Conservation (phyloP, 179 eudicot species). For the Corrigiola litoralis region DNA sequence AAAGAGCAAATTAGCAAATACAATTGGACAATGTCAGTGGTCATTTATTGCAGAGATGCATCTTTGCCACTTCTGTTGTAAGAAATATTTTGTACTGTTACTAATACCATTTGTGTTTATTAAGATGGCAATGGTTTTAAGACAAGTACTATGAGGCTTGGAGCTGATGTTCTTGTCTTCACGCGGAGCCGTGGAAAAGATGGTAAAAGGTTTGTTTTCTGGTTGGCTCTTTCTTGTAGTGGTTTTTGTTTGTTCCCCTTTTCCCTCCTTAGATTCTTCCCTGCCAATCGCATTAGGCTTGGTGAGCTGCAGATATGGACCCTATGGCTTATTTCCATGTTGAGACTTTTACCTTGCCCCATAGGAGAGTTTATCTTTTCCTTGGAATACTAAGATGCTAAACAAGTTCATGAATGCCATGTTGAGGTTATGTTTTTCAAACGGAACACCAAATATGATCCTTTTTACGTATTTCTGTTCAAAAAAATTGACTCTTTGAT, state of each 20-base stretch:
- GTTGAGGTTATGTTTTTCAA: too few relatives aligned
- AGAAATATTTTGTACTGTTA: neutral
- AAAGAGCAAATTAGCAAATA: conserved; percentile 82
- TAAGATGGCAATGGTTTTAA: conserved; percentile 84
- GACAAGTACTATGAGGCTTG: conserved; percentile 97
- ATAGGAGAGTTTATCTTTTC: too few relatives aligned
- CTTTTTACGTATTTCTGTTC: too few relatives aligned
- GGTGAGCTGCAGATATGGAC: too few relatives aligned
- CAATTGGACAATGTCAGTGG: conserved; percentile 84
- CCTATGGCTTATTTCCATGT: too few relatives aligned
- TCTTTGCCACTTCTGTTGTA: neutral
- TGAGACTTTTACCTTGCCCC: too few relatives aligned
- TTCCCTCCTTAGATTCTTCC: neutral
- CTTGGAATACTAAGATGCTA: too few relatives aligned
- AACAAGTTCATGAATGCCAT: too few relatives aligned
- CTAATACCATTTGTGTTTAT: conserved; percentile 12
- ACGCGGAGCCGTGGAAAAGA: conserved; percentile 56
- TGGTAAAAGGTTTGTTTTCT: conserved; percentile 51
- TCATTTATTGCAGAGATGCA: neutral
- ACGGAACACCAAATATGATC: too few relatives aligned
- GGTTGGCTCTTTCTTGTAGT: neutral
- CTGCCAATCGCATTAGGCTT: too few relatives aligned
- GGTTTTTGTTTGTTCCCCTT: neutral
- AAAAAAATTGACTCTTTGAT: too few relatives aligned
- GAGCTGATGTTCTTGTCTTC: conserved; percentile 92